Evolutionary conservation across 345 rosid species (phyloP), one percentile per base, ranked within the genome.

Genomic region (Raphanus sativus): DNA sequence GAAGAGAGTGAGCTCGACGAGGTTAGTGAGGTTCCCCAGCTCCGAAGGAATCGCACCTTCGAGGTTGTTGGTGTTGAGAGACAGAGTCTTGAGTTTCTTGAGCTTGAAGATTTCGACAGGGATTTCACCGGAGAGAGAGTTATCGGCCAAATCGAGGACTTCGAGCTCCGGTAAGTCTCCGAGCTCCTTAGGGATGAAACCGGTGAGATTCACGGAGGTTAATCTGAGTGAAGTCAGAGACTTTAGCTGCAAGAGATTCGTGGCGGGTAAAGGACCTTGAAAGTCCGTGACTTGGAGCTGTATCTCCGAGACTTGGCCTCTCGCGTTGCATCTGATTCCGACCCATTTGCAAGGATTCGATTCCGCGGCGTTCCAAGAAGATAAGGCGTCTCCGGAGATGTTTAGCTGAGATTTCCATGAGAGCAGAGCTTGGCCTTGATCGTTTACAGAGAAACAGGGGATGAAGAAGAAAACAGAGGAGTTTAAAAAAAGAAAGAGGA

Each of bases 21-120:
- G 88, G 62, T 81, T 81, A 8, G 85, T 76, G 4, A 92, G 85
- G 71, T 86, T 89, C 52, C 97, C 98, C 25, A 89, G 81, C 65
- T 59, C 84, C n/a, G 67, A 42, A 0, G 98, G 98, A 78, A 94
- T 92, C 52, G 65, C 82, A 42, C 98, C 98, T 84, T 88, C 91
- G 64, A 94, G 89, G 69, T 80, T 83, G 70, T 94, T 94, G 17
- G 95, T 79, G 68, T 89, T 89, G 68, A 94, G 85, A 62, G 87
- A 80, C 52, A 92, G 83, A 67, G 75, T 85, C 67, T 84, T 69
- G 48, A 94, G 83, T 54, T 86, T 92, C 65, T 77, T 84, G 30
- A 92, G 86, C 81, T 75, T 69, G 86, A 95, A 89, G 36, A 92
- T 67, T 66, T 90, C 93, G 7, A 36, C 33, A 1, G 98, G 98